Evolutionary conservation across 495 filamentous ascomycete genomes (phyloP).

Genomic region (Penicillium arizonense): DNA sequence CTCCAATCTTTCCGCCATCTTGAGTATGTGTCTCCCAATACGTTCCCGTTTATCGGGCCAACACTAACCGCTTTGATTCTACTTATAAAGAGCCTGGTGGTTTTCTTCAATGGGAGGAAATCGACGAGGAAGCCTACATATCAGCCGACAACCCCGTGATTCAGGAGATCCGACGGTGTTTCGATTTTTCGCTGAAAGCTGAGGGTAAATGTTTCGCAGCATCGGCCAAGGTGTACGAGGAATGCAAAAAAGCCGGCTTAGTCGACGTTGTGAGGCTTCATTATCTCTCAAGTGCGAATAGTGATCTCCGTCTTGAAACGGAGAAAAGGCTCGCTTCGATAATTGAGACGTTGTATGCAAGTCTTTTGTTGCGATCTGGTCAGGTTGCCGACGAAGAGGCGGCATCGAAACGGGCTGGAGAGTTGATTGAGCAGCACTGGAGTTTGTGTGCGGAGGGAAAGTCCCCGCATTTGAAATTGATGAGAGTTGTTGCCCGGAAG

Average conservation of each 20-base stretch:
- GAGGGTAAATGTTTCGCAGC: slow-evolving; percentile 11
- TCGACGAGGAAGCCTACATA: slow-evolving; percentile 16
- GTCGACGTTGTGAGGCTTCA: slow-evolving; percentile 1
- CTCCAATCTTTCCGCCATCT: slow-evolving; percentile 10
- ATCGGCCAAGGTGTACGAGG: slow-evolving; percentile 9
- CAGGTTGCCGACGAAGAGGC: slow-evolving; percentile 2
- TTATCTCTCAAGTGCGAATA: slow-evolving; percentile 6
- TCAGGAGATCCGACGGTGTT: slow-evolving; percentile 9
- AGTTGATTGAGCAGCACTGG: slow-evolving; percentile 8
- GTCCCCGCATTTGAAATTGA: slow-evolving; percentile 9
- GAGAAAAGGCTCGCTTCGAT: slow-evolving; percentile 6
- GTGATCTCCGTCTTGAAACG: slow-evolving; percentile 3
- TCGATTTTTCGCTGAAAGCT: slow-evolving; percentile 4
- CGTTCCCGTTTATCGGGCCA: too few species aligned
- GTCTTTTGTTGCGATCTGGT: slow-evolving; percentile 10
- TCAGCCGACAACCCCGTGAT: slow-evolving; percentile 8
- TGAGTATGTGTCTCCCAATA: background rate
- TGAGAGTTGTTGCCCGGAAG: slow-evolving; percentile 14
- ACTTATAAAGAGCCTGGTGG: slow-evolving; percentile 20
- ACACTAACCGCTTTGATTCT: background rate
- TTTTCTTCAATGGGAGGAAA: slow-evolving; percentile 26
- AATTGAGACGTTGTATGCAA: slow-evolving; percentile 11
- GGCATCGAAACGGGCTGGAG: background rate
- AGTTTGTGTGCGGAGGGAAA: slow-evolving; percentile 7
- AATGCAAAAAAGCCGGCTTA: slow-evolving; percentile 5